Evolutionary conservation across 148 eudicot species (phyloP), one percentile per base, ranked within the genome.

Genomic region (Rhododendron henanense): DNA sequence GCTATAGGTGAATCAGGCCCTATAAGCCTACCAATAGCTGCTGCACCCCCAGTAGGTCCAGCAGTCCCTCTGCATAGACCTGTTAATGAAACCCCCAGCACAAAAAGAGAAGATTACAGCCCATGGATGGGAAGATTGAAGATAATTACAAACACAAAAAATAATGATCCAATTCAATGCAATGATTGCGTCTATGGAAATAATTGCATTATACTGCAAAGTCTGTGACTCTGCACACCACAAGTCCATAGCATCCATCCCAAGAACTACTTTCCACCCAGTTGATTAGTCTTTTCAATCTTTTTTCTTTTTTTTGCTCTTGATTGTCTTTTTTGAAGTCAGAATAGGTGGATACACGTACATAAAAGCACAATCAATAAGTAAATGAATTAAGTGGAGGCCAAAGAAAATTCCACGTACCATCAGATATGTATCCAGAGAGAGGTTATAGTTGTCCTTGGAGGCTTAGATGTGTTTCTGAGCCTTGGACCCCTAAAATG

Each of bases 201-300:
- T 59, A 59, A 59, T 59, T 5, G 65, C n/a, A 79, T 31, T 92
- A 81, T 97, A 97, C 98, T 92, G 99, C 99, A 87, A 94, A 59
- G 65, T 19, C n/a, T 59, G n/a, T 94, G 85, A 95, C 99, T 48
- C 98, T 97, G 91, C 96, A 97, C 67, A 97, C 95, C 71, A 94
- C 96, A 71, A 95, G 94, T 82, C 98, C 98, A 88, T 93, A 95
- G 71, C 98, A 93, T 63, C 98, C 98, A 90, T 95, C 99, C 99
- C 98, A 97, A 75, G 98, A 97, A 89, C 86, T 93, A 90, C 99
- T 97, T 86, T 97, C 99, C 73, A 97, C 96, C 98, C 99, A 95
- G 80, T 97, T 97, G 86, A 63, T 63, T n/a, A 63, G 13, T 63
- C 71, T 63, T 63, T n/a, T n/a, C 31, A 23, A 63, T 63, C 31